Conservation (phyloP, 139 green algal species). For the Picochlorum sp. region DNA sequence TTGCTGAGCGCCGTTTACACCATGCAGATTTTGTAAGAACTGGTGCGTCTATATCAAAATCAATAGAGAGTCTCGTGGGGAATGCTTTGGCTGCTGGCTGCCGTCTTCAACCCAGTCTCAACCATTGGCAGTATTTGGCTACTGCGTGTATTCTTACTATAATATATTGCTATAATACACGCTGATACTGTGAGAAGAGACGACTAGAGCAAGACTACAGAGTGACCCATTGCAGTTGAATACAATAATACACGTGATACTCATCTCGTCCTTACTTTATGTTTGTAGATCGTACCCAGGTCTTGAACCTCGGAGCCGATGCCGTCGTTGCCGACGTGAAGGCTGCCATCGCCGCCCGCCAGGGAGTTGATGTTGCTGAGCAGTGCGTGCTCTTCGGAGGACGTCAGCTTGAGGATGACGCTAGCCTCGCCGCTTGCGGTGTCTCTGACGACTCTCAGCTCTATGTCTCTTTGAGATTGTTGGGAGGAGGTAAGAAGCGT, state of each 20-base stretch:
- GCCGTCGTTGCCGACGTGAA: conserved; percentile 74
- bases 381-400: conserved; percentile 72
- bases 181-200: too few relatives aligned
- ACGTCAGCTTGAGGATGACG: conserved; percentile 58
- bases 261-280: too few relatives aligned
- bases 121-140: too few relatives aligned
- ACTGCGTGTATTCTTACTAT: too few relatives aligned
- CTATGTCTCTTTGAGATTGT: conserved; percentile 74
- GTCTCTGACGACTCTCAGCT: conserved; percentile 75
- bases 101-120: too few relatives aligned
- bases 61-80: too few relatives aligned
- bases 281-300: conserved; percentile 65
- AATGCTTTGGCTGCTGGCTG: too few relatives aligned
- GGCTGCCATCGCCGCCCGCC: conserved; percentile 53
- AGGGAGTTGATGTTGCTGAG: conserved; percentile 62
- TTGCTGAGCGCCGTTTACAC: conserved; percentile 5
- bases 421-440: conserved; percentile 56
- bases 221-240: not conserved
- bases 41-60: not conserved
- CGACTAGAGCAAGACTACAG: not conserved
- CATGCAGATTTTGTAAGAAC: conserved; percentile 25
- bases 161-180: too few relatives aligned
- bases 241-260: too few relatives aligned
- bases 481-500: conserved; percentile 97
- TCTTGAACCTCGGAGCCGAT: conserved; percentile 53